Percentiles rank a stretch among this genome's conserved stretches.
Conservation (phyloP, 2,329 filamentous ascomycete species). For the Sarocladium strictum region DNA sequence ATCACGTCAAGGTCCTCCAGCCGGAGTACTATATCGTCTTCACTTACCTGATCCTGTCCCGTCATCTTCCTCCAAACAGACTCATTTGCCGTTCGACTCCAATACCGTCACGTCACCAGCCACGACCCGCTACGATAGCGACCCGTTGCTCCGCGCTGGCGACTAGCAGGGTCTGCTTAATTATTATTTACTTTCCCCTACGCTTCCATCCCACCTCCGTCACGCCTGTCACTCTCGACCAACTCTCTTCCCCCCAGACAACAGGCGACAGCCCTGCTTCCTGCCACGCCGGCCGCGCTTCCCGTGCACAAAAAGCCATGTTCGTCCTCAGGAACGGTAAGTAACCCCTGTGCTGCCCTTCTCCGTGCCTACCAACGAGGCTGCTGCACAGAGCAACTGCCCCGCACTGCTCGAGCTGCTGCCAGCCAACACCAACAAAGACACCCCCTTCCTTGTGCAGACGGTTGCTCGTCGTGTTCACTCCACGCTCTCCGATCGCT, state of each 20-base stretch:
- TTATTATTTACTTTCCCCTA: constrained; percentile 1
- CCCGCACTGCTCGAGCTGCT: background rate
- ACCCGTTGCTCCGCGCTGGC: constrained; percentile 2
- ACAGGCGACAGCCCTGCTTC: background rate
- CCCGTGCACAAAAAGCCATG: constrained; percentile 21
- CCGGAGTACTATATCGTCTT: background rate
- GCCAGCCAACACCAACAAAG: background rate
- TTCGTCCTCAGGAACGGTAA: constrained; percentile 39
- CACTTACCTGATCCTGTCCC: background rate
- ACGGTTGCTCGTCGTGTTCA: no score
- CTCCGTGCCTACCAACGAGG: background rate
- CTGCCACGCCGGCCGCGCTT: background rate
- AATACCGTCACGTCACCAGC: background rate
- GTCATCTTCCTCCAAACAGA: background rate
- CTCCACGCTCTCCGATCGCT: background rate
- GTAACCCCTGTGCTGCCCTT: constrained; percentile 20
- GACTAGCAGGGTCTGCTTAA: constrained; percentile 3
- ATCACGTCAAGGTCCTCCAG: background rate
- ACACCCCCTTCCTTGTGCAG: no score
- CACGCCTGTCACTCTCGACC: background rate
- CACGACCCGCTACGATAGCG: background rate
- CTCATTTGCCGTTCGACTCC: background rate
- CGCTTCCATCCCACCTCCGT: constrained; percentile 4
- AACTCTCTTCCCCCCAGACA: background rate
- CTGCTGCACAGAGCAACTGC: background rate